phyloP scores from a whole-genome alignment of 1,284 basidiomycete species.

The Moniliella sp. region DNA sequence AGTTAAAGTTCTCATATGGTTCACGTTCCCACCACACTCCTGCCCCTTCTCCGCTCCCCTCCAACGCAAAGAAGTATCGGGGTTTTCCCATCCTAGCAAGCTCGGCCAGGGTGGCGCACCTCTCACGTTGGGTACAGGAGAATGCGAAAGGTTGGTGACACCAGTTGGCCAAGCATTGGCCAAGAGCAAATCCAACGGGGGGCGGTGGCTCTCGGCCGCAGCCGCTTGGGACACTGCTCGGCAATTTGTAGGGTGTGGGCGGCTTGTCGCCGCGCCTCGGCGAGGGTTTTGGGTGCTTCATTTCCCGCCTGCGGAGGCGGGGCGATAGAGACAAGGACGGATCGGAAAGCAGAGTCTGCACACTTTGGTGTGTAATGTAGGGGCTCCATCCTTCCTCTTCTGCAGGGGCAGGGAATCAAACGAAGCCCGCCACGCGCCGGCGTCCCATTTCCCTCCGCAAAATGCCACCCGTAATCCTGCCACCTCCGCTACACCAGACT shows the following conservation, averaged over 20 bases:
- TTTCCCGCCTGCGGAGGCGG: neutral
- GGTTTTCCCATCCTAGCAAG: conserved; percentile 10
- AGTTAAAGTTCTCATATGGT: conserved; percentile 10
- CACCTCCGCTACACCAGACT: conserved; percentile 7
- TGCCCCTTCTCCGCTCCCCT: conserved; percentile 2
- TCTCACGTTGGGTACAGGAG: conserved; percentile 12
- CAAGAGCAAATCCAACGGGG: conserved; percentile 20
- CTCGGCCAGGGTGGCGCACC: conserved; percentile 11
- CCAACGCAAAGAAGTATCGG: conserved; percentile 22
- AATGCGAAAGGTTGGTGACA: conserved; percentile 11
- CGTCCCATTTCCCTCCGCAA: conserved; percentile 6
- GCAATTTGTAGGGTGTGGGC: neutral
- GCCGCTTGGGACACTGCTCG: conserved; percentile 3
- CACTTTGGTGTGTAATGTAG: neutral
- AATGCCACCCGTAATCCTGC: conserved; percentile 11
- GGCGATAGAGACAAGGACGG: neutral
- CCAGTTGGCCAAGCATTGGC: conserved; percentile 19
- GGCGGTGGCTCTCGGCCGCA: neutral
- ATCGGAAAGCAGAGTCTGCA: neutral
- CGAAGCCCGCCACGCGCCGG: neutral
- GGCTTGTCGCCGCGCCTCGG: neutral
- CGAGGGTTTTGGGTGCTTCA: conserved; percentile 1
- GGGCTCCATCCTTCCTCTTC: neutral
- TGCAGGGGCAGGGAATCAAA: neutral
- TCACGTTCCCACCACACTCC: conserved; percentile 26